Percentiles rank a stretch among this genome's conserved stretches.
phyloP scores from a whole-genome alignment of 2,329 filamentous ascomycete species.

The Parafenestella ontariensis region DNA sequence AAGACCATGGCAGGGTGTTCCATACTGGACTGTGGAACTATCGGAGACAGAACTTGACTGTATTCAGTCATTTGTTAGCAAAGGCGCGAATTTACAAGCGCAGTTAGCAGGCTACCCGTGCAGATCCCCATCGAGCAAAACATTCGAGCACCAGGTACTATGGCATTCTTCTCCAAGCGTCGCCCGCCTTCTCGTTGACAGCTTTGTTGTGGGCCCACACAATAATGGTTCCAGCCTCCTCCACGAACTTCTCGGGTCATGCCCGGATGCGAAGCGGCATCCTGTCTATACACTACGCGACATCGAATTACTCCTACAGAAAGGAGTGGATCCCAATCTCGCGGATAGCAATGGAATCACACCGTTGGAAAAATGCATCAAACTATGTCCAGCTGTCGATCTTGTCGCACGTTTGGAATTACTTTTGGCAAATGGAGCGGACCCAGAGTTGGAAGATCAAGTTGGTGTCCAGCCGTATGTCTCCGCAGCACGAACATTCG shows the following conservation, averaged over 20 bases:
- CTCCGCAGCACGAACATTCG: constrained; percentile 35
- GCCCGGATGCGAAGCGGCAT: constrained; percentile 40
- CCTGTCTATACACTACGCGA: constrained; percentile 40
- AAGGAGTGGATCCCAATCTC: constrained; percentile 38
- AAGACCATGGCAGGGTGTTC: constrained; percentile 34
- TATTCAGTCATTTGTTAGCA: constrained; percentile 33
- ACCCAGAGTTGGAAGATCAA: constrained; percentile 32
- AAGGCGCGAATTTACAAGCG: constrained; percentile 31
- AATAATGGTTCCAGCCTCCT: constrained; percentile 31
- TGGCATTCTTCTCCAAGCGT: constrained; percentile 42
- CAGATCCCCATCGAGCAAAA: constrained; percentile 17
- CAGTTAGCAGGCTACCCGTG: constrained; percentile 35
- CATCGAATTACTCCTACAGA: constrained; percentile 34
- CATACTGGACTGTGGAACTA: constrained; percentile 33
- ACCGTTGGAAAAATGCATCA: constrained; percentile 36
- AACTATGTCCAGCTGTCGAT: constrained; percentile 36
- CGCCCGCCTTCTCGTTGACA: constrained; percentile 34
- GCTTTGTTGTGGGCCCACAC: constrained; percentile 9
- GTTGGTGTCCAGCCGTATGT: constrained; percentile 32
- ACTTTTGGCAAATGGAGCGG: constrained; percentile 40
- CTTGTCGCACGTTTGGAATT: constrained; percentile 30
- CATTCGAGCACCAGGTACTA: constrained; percentile 41
- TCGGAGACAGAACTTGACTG: constrained; percentile 33
- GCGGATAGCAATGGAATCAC: constrained; percentile 21
- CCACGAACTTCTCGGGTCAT: constrained; percentile 39